Conservation (phyloP, 2,329 filamentous ascomycete species). For the Beauveria sp. region DNA sequence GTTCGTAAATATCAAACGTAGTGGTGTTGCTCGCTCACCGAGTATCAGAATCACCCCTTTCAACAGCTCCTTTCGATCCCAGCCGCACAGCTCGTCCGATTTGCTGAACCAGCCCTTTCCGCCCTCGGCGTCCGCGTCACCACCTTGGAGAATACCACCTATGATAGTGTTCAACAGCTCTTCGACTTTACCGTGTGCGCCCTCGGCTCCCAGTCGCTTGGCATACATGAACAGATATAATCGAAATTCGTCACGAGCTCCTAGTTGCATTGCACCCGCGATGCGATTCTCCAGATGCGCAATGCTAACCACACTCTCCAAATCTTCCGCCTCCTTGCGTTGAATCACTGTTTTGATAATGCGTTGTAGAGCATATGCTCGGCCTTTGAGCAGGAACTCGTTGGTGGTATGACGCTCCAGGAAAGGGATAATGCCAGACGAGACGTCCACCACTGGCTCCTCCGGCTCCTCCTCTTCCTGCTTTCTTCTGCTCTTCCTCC, state of each 20-base stretch:
- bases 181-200: constrained; percentile 79
- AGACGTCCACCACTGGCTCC: constrained; percentile 49
- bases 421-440: constrained; percentile 86
- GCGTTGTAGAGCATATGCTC: constrained; percentile 83
- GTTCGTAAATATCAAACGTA: neutral
- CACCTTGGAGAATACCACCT: constrained; percentile 57
- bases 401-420: constrained; percentile 92
- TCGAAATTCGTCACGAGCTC: constrained; percentile 84
- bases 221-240: constrained; percentile 98
- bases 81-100: constrained; percentile 75
- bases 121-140: constrained; percentile 33
- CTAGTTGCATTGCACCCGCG: constrained; percentile 77
- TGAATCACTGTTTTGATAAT: constrained; percentile 85
- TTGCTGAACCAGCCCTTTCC: constrained; percentile 57
- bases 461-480: constrained; percentile 36
- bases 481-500: constrained; percentile 19
- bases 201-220: constrained; percentile 88
- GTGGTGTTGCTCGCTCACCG: constrained; percentile 56
- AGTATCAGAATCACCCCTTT: constrained; percentile 89
- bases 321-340: constrained; percentile 82
- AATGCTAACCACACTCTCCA: constrained; percentile 86
- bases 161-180: constrained; percentile 79
- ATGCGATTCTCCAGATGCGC: constrained; percentile 93
- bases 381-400: constrained; percentile 83
- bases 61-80: constrained; percentile 79